Evolutionary conservation across 2,329 filamentous ascomycete species (phyloP).

Genomic region (Aspergillus vadensis): DNA sequence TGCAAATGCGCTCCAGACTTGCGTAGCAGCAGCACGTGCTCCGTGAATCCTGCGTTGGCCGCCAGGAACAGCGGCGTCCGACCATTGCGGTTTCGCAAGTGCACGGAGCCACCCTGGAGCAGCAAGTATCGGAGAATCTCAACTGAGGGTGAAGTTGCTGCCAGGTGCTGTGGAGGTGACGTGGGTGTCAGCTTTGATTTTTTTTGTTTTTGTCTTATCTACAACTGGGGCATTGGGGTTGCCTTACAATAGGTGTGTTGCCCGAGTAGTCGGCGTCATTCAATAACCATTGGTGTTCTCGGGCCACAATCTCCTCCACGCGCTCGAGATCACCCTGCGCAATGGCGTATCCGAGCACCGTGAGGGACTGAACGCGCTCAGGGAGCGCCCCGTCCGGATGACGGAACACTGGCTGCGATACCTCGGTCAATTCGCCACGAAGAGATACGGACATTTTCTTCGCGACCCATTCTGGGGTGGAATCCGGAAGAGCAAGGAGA

Average conservation of each 20-base stretch:
- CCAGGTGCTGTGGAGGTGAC: conserved; percentile 52
- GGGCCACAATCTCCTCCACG: conserved; percentile 67
- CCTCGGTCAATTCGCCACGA: conserved; percentile 82
- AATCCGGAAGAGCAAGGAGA: conserved; percentile 68
- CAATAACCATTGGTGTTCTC: conserved; percentile 67
- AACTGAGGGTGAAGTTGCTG: conserved; percentile 57
- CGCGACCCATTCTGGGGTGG: conserved; percentile 67
- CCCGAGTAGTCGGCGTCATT: conserved; percentile 79
- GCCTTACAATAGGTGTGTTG: conserved; percentile 62
- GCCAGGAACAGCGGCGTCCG: conserved; percentile 63
- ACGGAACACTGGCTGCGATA: conserved; percentile 70
- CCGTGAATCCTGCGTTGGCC: conserved; percentile 56
- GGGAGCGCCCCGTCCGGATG: conserved; percentile 66
- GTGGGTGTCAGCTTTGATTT: neutral
- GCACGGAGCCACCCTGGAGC: conserved; percentile 59
- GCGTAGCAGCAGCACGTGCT: conserved; percentile 57
- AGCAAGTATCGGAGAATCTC: conserved; percentile 59
- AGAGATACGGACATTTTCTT: conserved; percentile 72
- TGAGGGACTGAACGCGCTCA: conserved; percentile 66
- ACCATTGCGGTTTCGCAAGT: conserved; percentile 60
- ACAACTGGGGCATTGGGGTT: neutral
- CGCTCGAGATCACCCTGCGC: conserved; percentile 67
- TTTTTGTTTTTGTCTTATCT: no score
- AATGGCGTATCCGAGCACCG: conserved; percentile 78
- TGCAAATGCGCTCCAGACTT: conserved; percentile 63